These are phyloP conservation scores for Epichloe brachyelytri DNA, from an alignment of 2,329 filamentous ascomycete genomes.

Conservation along the genomic window DNA sequence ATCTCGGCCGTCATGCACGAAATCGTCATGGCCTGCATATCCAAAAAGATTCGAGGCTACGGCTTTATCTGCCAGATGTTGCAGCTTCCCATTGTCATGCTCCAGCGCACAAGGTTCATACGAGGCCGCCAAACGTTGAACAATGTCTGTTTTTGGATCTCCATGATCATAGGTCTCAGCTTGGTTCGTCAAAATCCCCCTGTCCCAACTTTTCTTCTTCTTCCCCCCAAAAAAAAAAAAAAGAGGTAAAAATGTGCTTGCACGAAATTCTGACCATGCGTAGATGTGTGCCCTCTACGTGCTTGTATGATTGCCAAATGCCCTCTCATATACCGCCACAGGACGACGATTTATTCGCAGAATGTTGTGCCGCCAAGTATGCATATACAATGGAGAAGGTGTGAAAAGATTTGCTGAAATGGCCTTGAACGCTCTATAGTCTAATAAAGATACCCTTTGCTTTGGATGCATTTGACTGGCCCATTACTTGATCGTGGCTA, in stretches of 20 bases:
- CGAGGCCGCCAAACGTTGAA: conserved; percentile 66
- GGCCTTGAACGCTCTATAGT: not conserved
- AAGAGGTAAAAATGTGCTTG: not conserved
- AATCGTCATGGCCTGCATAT: conserved; percentile 95
- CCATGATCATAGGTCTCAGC: conserved; percentile 76
- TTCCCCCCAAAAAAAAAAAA: too few relatives aligned
- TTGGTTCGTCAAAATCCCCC: conserved; percentile 43
- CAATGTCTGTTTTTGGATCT: conserved; percentile 82
- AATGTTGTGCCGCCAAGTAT: too few relatives aligned
- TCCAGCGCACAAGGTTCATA: conserved; percentile 72
- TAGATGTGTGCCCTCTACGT: conserved; percentile 44
- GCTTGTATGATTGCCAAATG: conserved; percentile 22
- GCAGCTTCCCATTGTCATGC: conserved; percentile 85
- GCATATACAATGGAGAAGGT: too few relatives aligned
- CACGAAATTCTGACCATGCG: conserved; percentile 7
- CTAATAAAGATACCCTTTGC: conserved; percentile 1
- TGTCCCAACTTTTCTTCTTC: not conserved
- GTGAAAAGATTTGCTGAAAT: not conserved
- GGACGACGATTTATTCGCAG: too few relatives aligned
- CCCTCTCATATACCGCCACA: too few relatives aligned
- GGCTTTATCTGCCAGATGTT: conserved; percentile 93
- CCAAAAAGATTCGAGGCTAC: conserved; percentile 89
- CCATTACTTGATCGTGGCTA: too few relatives aligned
- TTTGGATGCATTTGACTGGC: not conserved
- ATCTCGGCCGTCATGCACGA: conserved; percentile 85